Percentiles rank a stretch among this genome's conserved stretches.
Conservation (phyloP, 371 early-diverging fungal species). For the Coemansia sp. region DNA sequence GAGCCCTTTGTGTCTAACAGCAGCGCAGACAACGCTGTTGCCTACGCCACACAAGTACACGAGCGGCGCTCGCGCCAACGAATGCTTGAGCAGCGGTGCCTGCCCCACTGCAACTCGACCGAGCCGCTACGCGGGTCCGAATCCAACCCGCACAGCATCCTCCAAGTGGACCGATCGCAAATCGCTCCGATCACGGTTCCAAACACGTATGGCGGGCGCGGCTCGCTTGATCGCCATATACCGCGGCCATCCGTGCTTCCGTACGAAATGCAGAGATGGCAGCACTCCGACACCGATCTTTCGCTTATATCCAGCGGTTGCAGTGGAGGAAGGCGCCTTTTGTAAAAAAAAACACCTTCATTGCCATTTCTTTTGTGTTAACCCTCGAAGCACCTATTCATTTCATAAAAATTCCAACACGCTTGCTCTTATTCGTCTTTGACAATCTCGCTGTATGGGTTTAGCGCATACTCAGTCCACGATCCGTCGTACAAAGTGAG, state of each 20-base stretch:
- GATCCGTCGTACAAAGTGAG: constrained; percentile 81
- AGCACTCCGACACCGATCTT: constrained; percentile 37
- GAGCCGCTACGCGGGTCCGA: background rate
- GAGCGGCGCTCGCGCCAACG: constrained; percentile 6
- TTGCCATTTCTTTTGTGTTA: background rate
- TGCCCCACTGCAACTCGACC: constrained; percentile 9
- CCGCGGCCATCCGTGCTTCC: constrained; percentile 1
- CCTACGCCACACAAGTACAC: background rate
- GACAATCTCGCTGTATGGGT: constrained; percentile 58
- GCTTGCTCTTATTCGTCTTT: constrained; percentile 39
- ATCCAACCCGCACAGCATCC: background rate
- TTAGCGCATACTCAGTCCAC: constrained; percentile 81
- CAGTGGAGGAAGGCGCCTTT: constrained; percentile 24
- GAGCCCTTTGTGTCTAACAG: constrained; percentile 21
- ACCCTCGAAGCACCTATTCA: background rate
- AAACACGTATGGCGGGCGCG: background rate
- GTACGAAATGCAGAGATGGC: constrained; percentile 27
- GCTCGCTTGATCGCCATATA: constrained; percentile 10
- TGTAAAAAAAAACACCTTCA: constrained; percentile 1
- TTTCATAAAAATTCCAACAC: too few relatives aligned
- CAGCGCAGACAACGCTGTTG: background rate
- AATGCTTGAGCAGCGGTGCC: constrained; percentile 19
- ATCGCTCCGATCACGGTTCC: background rate
- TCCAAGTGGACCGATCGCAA: background rate
- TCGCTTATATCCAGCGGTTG: constrained; percentile 25